These are phyloP conservation scores for Hanseniaspora lindneri DNA, from an alignment of 805 yeast species.

Conservation along the genomic window DNA sequence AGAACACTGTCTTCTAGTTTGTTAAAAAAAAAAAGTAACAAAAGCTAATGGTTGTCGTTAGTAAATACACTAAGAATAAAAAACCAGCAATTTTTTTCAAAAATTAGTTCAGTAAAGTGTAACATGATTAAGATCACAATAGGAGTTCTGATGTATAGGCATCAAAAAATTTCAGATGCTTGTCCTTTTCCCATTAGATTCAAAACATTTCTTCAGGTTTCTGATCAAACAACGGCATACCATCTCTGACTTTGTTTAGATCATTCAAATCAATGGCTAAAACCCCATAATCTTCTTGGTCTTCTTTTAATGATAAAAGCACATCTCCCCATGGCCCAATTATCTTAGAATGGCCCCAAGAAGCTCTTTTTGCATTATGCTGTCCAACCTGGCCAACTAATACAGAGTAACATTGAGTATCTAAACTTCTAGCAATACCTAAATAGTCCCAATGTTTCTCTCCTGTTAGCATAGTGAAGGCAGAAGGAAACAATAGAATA, in stretches of 20 bases:
- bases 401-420: constrained; percentile 73
- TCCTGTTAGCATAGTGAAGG: constrained; percentile 87
- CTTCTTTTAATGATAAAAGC: constrained; percentile 44
- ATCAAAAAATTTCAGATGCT: too few species aligned
- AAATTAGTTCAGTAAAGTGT: too few species aligned
- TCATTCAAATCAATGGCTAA: constrained; percentile 55
- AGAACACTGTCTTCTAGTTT: too few species aligned
- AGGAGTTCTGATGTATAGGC: neutral
- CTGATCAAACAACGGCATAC: constrained; percentile 72
- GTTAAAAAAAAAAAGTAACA: too few species aligned
- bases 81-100: too few species aligned
- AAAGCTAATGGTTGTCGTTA: too few species aligned
- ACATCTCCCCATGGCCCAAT: constrained; percentile 89
- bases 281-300: constrained; percentile 34
- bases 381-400: constrained; percentile 82
- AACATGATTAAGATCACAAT: too few species aligned
- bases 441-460: constrained; percentile 77
- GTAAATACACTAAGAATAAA: too few species aligned
- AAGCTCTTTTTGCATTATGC: constrained; percentile 51
- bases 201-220: constrained; percentile 53
- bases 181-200: too few species aligned
- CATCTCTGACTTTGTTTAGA: constrained; percentile 41
- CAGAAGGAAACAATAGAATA: constrained; percentile 73
- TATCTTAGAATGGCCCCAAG: constrained; percentile 78
- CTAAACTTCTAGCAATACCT: constrained; percentile 77